Evolutionary conservation across 2,329 filamentous ascomycete genomes (phyloP), one percentile per base, ranked within the genome.

Genomic region (Monilinia fructicola): DNA sequence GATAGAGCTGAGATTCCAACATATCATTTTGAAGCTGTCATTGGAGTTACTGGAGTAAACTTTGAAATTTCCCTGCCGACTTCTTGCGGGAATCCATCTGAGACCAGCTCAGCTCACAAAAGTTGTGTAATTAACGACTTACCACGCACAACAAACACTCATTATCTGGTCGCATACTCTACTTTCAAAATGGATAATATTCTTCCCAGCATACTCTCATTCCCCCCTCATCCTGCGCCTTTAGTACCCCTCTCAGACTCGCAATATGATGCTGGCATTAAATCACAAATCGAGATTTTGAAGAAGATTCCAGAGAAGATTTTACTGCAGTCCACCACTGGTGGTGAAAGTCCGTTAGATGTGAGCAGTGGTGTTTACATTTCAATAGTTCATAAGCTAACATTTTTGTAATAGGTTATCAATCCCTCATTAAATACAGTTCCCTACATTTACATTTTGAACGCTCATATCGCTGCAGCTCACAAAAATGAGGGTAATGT

Each of bases 391-490:
- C 38, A 38, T 48, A 9, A 50, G 35, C 54, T 69, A 48, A 56
- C 65, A 73, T 59, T 73, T 42, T 28, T n/a, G 12, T 44, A 35
- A 16, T 50, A 76, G 72, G 69, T 74, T 46, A 70, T 77, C 28
- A 80, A 88, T 71, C 86, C 88, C 26, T 76, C 81, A 10, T 76
- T 80, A 50, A 85, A 90, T 74, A 84, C 84, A 23, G 80, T 89
- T 69, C 79, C 84, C 11, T 90, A 88, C 76, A 77, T 87, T 60
- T 82, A 80, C 69, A 78, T 84, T 56, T 79, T 90, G 48, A 76
- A 80, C 56, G 78, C 80, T 42, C 81, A 82, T 68, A 79, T 86
- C 66, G 55, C 78, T 50, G 75, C 72, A 53, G 44, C 73, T 42
- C 74, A 78, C 72, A 76, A 78, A 71, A 75, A 74, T 23, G 65